Conservation (phyloP, 2,329 filamentous ascomycete genomes). For the Talaromyces sp. region DNA sequence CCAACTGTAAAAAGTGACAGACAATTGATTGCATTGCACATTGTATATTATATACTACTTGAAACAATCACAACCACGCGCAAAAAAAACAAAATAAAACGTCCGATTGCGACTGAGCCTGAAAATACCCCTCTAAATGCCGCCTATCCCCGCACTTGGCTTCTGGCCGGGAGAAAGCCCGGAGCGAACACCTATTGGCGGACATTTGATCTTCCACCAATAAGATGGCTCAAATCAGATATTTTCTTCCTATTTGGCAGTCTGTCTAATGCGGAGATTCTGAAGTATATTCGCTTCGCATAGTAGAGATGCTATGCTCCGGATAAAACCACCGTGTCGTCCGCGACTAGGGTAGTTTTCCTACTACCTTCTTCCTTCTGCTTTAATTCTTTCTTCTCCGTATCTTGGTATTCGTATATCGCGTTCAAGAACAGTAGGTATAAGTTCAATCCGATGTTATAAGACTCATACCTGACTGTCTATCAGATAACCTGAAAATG, state of each 20-base stretch:
- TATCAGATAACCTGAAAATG: background rate
- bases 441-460: too few species aligned
- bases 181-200: slow-evolving; percentile 18
- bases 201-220: slow-evolving; percentile 12
- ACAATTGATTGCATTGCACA: background rate
- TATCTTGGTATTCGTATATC: background rate
- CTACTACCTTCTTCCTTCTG: too few species aligned
- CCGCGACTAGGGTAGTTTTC: background rate
- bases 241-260: background rate
- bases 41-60: background rate
- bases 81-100: background rate
- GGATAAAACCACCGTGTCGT: background rate
- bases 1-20: background rate
- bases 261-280: background rate
- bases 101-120: background rate
- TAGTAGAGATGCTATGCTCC: background rate
- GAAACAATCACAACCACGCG: too few species aligned
- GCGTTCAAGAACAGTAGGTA: background rate
- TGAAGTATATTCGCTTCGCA: background rate
- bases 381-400: background rate
- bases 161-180: background rate
- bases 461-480: background rate
- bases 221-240: background rate
- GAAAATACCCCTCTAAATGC: background rate
- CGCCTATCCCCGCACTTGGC: background rate